Conservation (phyloP, 495 filamentous ascomycete genomes). For the Penicillium alfredii region DNA sequence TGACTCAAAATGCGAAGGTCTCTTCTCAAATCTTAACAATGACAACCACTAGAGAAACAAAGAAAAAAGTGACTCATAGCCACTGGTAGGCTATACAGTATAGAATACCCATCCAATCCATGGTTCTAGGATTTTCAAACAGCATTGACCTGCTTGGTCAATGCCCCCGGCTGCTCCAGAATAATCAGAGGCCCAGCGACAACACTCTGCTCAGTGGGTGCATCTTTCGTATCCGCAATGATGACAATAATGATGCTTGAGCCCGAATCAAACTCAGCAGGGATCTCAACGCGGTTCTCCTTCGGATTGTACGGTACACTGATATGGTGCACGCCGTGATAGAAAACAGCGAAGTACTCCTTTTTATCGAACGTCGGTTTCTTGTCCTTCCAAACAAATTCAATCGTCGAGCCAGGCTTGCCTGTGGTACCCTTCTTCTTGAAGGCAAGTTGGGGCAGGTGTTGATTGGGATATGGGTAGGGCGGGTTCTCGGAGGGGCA, state of each 20-base stretch:
- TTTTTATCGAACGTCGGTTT: constrained; percentile 39
- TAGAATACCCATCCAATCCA: too few species aligned
- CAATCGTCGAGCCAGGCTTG: constrained; percentile 38
- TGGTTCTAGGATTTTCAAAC: too few species aligned
- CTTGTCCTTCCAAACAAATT: constrained; percentile 32
- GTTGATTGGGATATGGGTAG: constrained; percentile 43
- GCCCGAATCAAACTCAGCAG: constrained; percentile 37
- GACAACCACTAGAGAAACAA: too few species aligned
- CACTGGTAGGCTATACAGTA: too few species aligned
- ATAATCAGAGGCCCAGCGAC: constrained; percentile 37
- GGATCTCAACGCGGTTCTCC: constrained; percentile 36
- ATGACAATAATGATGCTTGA: constrained; percentile 43
- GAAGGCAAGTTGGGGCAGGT: constrained; percentile 35
- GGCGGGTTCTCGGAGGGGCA: constrained; percentile 44
- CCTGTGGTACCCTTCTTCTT: constrained; percentile 30
- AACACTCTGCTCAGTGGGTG: constrained; percentile 42
- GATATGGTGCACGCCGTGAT: constrained; percentile 40
- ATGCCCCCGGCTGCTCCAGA: constrained; percentile 28
- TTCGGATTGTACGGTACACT: constrained; percentile 40
- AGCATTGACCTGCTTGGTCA: constrained; percentile 7
- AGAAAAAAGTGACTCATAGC: too few species aligned
- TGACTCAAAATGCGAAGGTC: too few species aligned
- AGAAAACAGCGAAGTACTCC: constrained; percentile 48
- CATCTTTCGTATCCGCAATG: constrained; percentile 38
- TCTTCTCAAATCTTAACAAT: too few species aligned